Conservation (phyloP, 345 rosid species). For the Rubroshorea leprosula region DNA sequence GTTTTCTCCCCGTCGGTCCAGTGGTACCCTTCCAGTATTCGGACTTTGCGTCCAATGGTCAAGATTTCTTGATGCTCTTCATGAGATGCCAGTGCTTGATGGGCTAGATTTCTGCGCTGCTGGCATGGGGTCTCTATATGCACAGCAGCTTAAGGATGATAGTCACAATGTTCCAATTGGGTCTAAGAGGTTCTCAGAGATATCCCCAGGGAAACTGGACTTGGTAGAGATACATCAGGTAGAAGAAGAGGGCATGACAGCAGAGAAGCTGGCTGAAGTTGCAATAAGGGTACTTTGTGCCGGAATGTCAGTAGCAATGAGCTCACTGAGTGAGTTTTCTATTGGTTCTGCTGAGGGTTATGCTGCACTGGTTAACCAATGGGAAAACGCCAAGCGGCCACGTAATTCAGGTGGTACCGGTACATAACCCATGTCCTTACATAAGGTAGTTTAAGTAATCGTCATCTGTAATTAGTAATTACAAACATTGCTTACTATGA, state of each 20-base stretch:
- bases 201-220: slow-evolving; percentile 37
- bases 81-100: slow-evolving; percentile 63
- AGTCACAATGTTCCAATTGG: slow-evolving; percentile 27
- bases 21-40: slow-evolving; percentile 54
- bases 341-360: slow-evolving; percentile 58
- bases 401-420: slow-evolving; percentile 12
- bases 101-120: slow-evolving; percentile 81
- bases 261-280: slow-evolving; percentile 76
- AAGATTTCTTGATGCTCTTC: slow-evolving; percentile 55
- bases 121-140: slow-evolving; percentile 78
- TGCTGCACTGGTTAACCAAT: slow-evolving; percentile 44
- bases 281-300: slow-evolving; percentile 77
- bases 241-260: slow-evolving; percentile 57
- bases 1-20: slow-evolving; percentile 43
- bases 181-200: slow-evolving; percentile 43
- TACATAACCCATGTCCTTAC: slow-evolving; percentile 8
- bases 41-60: slow-evolving; percentile 85
- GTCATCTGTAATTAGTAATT: slow-evolving; percentile 21
- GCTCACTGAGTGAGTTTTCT: slow-evolving; percentile 67
- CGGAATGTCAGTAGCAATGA: slow-evolving; percentile 82
- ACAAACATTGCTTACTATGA: slow-evolving; percentile 8
- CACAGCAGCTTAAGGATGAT: slow-evolving; percentile 62
- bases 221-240: slow-evolving; percentile 49
- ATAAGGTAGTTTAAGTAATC: slow-evolving; percentile 15
- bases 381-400: slow-evolving; percentile 32